These are phyloP conservation scores for Discostella pseudostelligera DNA, from an alignment of 108 stramenopile genomes.

Conservation along the genomic window DNA sequence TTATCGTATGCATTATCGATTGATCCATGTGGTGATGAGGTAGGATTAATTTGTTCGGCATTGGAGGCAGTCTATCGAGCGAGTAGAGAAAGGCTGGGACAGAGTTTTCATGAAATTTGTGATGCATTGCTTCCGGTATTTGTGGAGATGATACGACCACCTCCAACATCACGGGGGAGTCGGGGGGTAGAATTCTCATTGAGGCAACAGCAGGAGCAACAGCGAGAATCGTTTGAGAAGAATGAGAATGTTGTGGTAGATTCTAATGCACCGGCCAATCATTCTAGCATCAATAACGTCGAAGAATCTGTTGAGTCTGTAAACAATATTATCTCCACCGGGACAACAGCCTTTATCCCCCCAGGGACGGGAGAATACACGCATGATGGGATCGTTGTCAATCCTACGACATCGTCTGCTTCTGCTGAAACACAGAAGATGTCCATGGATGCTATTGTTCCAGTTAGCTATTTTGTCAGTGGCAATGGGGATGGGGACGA, in stretches of 20 bases:
- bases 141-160: constrained; percentile 50
- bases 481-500: no score
- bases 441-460: not conserved
- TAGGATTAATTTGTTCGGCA: constrained; percentile 47
- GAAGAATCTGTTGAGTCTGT: constrained; percentile 31
- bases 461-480: not conserved
- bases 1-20: constrained; percentile 41
- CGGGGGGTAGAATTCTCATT: constrained; percentile 2
- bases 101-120: constrained; percentile 45
- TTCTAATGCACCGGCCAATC: not conserved
- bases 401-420: no score
- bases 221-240: constrained; percentile 11
- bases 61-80: constrained; percentile 53
- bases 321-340: constrained; percentile 17
- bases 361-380: not conserved
- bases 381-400: not conserved
- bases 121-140: constrained; percentile 44
- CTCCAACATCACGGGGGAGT: constrained; percentile 3
- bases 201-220: not conserved
- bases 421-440: no score
- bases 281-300: not conserved
- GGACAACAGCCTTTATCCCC: constrained; percentile 2
- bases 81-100: constrained; percentile 27
- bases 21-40: constrained; percentile 31
- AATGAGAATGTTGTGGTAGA: constrained; percentile 3